phyloP scores from a whole-genome alignment of 2,329 filamentous ascomycete species.

The Hypoxylon sp. region DNA sequence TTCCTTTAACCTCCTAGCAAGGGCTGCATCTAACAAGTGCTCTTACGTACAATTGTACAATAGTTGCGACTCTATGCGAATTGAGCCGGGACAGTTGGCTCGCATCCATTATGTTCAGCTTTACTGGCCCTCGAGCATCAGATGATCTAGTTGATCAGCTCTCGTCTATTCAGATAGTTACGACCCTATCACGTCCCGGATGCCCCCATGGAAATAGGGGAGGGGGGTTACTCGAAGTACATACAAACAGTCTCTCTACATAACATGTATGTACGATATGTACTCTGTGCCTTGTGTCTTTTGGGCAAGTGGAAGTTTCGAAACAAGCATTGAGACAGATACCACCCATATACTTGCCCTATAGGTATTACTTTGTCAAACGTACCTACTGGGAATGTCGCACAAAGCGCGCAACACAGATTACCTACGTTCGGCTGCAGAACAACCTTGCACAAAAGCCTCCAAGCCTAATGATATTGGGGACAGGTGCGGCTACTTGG shows the following conservation, averaged over 20 bases:
- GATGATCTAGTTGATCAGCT: constrained; percentile 47
- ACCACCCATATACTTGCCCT: constrained; percentile 44
- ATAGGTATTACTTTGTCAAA: constrained; percentile 45
- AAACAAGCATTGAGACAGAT: constrained; percentile 43
- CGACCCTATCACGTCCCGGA: constrained; percentile 36
- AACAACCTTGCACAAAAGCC: constrained; percentile 31
- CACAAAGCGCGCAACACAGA: constrained; percentile 38
- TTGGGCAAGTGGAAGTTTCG: constrained; percentile 28
- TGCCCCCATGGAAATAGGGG: constrained; percentile 29
- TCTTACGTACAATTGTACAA: constrained; percentile 43
- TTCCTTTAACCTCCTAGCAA: constrained; percentile 25
- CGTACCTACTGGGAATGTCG: constrained; percentile 33
- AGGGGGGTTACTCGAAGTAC: constrained; percentile 33
- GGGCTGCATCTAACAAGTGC: constrained; percentile 36
- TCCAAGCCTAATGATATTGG: constrained; percentile 39
- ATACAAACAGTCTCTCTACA: constrained; percentile 24
- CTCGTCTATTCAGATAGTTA: constrained; percentile 42
- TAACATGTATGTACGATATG: constrained; percentile 9
- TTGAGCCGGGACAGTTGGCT: constrained; percentile 42
- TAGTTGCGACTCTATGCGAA: constrained; percentile 40
- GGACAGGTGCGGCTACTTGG: constrained; percentile 32
- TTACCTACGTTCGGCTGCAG: constrained; percentile 35
- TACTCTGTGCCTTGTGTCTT: constrained; percentile 17
- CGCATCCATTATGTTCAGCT: constrained; percentile 40
- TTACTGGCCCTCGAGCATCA: constrained; percentile 43